Conservation (phyloP, 257 asterid genomes). For the Nicotiana undulata region DNA sequence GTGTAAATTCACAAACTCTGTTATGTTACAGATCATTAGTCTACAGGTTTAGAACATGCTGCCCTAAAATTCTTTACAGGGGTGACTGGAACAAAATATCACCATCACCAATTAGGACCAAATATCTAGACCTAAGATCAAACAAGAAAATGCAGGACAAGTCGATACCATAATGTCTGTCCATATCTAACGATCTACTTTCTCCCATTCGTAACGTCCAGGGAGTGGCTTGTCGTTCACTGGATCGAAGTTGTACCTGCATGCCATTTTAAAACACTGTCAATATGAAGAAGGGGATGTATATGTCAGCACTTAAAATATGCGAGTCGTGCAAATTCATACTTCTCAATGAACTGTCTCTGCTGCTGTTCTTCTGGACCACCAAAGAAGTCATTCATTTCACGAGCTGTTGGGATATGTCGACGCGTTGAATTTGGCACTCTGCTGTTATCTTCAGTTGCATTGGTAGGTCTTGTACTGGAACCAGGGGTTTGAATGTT, state of each 20-base stretch:
- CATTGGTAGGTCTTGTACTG: slow-evolving; percentile 12
- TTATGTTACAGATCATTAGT: slow-evolving; percentile 38
- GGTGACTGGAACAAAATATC: slow-evolving; percentile 13
- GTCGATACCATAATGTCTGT: neutral
- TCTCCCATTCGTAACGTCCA: slow-evolving; percentile 25
- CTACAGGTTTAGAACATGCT: slow-evolving; percentile 17
- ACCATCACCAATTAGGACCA: slow-evolving; percentile 16
- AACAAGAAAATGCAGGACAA: slow-evolving; percentile 11
- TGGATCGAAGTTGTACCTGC: slow-evolving; percentile 32
- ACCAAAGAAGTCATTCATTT: slow-evolving; percentile 17
- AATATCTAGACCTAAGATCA: slow-evolving; percentile 6
- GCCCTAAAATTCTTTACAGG: slow-evolving; percentile 20
- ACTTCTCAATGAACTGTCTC: slow-evolving; percentile 28
- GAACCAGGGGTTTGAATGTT: slow-evolving; percentile 22
- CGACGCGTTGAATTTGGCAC: neutral
- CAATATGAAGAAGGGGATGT: neutral
- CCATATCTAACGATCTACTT: slow-evolving; percentile 9
- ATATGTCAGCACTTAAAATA: neutral
- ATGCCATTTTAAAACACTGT: neutral
- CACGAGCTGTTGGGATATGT: slow-evolving; percentile 17
- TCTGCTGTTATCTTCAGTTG: slow-evolving; percentile 5
- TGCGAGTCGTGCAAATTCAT: neutral
- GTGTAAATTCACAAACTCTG: slow-evolving; percentile 19
- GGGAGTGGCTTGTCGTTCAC: slow-evolving; percentile 28
- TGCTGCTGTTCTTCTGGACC: slow-evolving; percentile 18